Percentiles rank a stretch among this genome's conserved stretches.
Evolutionary conservation across 495 filamentous ascomycete species (phyloP).

Genomic region (Rhypophila decipiens): DNA sequence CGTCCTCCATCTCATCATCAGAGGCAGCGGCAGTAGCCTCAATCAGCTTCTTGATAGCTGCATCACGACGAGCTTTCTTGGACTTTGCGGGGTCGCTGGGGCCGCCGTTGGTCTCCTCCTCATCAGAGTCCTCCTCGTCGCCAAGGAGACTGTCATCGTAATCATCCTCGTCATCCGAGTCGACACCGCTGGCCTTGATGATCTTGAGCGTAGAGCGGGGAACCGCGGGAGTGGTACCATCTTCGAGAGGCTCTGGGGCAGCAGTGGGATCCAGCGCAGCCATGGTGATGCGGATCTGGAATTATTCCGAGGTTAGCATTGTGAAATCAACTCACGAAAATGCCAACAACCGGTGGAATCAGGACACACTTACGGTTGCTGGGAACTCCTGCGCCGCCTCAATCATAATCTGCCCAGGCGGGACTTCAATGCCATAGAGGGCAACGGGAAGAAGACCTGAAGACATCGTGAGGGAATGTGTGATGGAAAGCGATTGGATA

Average conservation of each 20-base stretch:
- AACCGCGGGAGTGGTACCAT: slow-evolving; percentile 51
- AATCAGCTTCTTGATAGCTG: slow-evolving; percentile 65
- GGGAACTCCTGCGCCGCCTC: slow-evolving; percentile 68
- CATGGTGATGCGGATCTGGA: slow-evolving; percentile 93
- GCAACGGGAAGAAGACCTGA: slow-evolving; percentile 60
- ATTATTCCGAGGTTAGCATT: slow-evolving; percentile 3
- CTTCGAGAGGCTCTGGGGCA: slow-evolving; percentile 57
- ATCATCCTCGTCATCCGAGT: slow-evolving; percentile 51
- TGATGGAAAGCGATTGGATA: neutral
- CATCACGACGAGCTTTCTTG: slow-evolving; percentile 70
- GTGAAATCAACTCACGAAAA: too few species aligned
- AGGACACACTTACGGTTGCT: slow-evolving; percentile 63
- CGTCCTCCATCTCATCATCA: slow-evolving; percentile 54
- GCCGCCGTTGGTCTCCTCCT: slow-evolving; percentile 75
- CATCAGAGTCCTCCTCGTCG: slow-evolving; percentile 44
- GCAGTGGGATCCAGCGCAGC: slow-evolving; percentile 91
- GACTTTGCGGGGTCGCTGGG: slow-evolving; percentile 85
- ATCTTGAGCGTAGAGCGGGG: slow-evolving; percentile 85
- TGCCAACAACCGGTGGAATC: slow-evolving; percentile 1
- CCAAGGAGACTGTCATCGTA: slow-evolving; percentile 56
- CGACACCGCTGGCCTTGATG: slow-evolving; percentile 64
- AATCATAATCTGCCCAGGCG: slow-evolving; percentile 67
- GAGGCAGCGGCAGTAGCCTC: slow-evolving; percentile 53
- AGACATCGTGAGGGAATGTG: slow-evolving; percentile 19
- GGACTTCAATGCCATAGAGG: slow-evolving; percentile 85